Evolutionary conservation across 108 stramenopile species (phyloP).

Genomic region (Thalassiosira profunda): DNA sequence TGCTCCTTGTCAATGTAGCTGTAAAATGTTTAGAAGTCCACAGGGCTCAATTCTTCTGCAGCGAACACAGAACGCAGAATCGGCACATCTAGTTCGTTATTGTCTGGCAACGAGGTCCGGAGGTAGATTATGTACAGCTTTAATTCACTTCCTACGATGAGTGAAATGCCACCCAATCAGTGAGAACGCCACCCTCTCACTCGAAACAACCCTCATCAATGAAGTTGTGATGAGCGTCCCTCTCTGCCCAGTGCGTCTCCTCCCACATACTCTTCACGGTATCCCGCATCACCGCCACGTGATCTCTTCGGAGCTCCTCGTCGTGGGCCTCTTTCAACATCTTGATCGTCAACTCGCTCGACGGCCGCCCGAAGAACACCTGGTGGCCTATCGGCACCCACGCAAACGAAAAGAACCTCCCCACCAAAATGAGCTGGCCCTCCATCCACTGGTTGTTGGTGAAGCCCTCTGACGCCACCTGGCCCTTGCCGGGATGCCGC

Average conservation of each 20-base stretch:
- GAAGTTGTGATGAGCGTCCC: slow-evolving; percentile 10
- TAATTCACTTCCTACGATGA: too few species aligned
- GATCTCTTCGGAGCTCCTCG: slow-evolving; percentile 24
- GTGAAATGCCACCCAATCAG: too few species aligned
- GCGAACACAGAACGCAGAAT: too few species aligned
- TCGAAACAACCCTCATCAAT: slow-evolving; percentile 22
- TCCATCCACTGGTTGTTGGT: slow-evolving; percentile 66
- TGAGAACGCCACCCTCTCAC: too few species aligned
- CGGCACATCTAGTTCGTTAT: too few species aligned
- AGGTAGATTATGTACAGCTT: too few species aligned
- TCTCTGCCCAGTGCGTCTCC: slow-evolving; percentile 31
- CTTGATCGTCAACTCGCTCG: slow-evolving; percentile 62
- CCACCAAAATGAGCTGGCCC: slow-evolving; percentile 80
- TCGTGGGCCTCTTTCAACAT: slow-evolving; percentile 49
- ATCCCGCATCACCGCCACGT: slow-evolving; percentile 16
- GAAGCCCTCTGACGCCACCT: slow-evolving; percentile 74
- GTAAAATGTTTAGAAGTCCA: too few species aligned
- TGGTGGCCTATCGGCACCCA: slow-evolving; percentile 84
- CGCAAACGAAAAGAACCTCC: slow-evolving; percentile 75
- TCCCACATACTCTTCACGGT: slow-evolving; percentile 18
- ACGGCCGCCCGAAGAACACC: slow-evolving; percentile 83
- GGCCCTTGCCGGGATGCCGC: slow-evolving; percentile 67
- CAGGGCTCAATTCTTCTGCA: too few species aligned
- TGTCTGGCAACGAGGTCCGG: too few species aligned
- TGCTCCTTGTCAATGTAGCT: too few species aligned